Base-by-base conservation (phyloP, 257 asterid species). In the Solanum pinnatisectum region DNA sequence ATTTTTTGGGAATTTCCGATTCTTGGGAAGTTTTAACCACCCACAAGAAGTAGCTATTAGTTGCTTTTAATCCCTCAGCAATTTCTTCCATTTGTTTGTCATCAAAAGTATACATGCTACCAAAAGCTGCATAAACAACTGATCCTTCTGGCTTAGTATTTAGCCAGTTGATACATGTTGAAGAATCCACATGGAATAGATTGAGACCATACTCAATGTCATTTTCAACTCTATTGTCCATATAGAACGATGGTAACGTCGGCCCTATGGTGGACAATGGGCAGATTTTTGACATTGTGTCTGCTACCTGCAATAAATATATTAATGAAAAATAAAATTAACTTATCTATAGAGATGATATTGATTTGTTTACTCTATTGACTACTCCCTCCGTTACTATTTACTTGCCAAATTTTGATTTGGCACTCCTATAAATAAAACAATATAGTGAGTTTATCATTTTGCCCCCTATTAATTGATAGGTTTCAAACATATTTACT, bases 261-360 rank as follows among this genome's bases (percentile, higher is more conserved):
- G 99, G 98, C 0, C 99, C 98, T n/a, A 95, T 91, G 36, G 98
- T 92, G 5, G 90, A 68, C 18, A 93, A 1, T 67, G 93, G 95
- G 27, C 87, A 85, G 25, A 90, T 72, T 76, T 91, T 88, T 36
- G 92, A 30, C 98, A 96, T 95, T 13, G 87, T 84, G 30, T 94
- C 95, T 71, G 91, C 88, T 15, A 89, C 94, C 98, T 95, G 89
- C 67, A 37, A 0, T 56, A 46, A 32, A 73, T 39, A 35, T 14
- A 8, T 13, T 7, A n/a, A 10, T 7, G 3, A 20, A 40, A 65
- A n/a, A 65, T n/a, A n/a, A 65, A 23, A 9, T 63, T n/a, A 63
- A 63, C 15, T 59, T 8, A 59, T 59, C 25, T 20, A 59, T 12
- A 59, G 67, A 20, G 67, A 59, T 59, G 25, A 59, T 20, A 22